A percentile compares a stretch with the other conserved stretches of the same genome.
Evolutionary conservation across 768 basidiomycete genomes (phyloP).

Genomic region (Agaricus bisporus): DNA sequence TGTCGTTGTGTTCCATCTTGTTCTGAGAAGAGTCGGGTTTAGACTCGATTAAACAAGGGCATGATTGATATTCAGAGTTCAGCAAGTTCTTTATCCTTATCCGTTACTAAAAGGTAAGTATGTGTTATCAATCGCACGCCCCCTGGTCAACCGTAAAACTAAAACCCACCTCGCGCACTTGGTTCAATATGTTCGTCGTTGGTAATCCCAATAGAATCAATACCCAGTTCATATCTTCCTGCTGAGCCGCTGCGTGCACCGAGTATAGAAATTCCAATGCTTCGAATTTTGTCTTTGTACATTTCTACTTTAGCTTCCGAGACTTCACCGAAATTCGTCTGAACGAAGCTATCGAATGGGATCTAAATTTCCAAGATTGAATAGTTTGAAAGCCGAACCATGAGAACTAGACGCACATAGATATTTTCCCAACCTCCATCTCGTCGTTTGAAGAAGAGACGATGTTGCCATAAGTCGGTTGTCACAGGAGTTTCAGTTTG

Average conservation of each 20-base stretch:
- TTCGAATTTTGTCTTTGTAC: slow-evolving; percentile 67
- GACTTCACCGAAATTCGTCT: slow-evolving; percentile 69
- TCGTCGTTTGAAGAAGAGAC: slow-evolving; percentile 68
- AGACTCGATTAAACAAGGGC: not conserved
- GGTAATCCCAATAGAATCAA: slow-evolving; percentile 77
- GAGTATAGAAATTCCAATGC: slow-evolving; percentile 81
- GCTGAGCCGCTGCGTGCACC: slow-evolving; percentile 75
- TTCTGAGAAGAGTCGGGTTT: not conserved
- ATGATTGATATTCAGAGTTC: not conserved
- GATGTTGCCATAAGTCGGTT: slow-evolving; percentile 92
- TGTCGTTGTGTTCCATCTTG: not conserved
- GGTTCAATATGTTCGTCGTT: slow-evolving; percentile 60
- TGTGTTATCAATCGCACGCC: not conserved
- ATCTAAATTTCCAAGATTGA: slow-evolving; percentile 42
- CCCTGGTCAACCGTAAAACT: not conserved
- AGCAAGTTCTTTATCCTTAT: not conserved
- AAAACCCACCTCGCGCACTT: slow-evolving; percentile 19
- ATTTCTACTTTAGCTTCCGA: slow-evolving; percentile 69
- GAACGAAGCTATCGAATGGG: slow-evolving; percentile 70
- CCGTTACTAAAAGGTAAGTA: not conserved
- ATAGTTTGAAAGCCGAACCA: no score
- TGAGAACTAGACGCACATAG: slow-evolving; percentile 60
- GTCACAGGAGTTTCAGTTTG: slow-evolving; percentile 81
- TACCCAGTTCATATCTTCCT: slow-evolving; percentile 76
- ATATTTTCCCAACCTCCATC: slow-evolving; percentile 78